Evolutionary conservation across 768 basidiomycete genomes (phyloP).

Genomic region (Rhizopogon vesiculosus): DNA sequence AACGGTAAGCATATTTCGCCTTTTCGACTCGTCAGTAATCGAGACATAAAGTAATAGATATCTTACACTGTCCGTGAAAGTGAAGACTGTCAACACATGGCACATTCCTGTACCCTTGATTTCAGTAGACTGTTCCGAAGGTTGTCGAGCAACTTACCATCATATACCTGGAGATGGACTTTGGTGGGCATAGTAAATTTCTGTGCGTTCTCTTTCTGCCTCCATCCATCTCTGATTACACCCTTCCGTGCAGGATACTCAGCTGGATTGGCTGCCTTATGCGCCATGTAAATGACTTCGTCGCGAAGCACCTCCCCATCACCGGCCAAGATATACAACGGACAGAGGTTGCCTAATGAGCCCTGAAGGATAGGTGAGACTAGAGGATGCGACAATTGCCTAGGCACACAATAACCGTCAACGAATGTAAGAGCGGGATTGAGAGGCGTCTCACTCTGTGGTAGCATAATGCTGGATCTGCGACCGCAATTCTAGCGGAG

Average conservation of each 20-base stretch:
- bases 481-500: constrained; percentile 45
- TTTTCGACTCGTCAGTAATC: constrained; percentile 14
- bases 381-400: constrained; percentile 61
- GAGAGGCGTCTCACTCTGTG: constrained; percentile 47
- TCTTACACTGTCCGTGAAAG: constrained; percentile 54
- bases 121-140: background rate
- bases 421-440: background rate
- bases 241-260: constrained; percentile 57
- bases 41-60: background rate
- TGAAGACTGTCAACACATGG: constrained; percentile 72
- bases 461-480: constrained; percentile 80
- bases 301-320: constrained; percentile 74
- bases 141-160: constrained; percentile 40
- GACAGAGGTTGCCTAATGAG: constrained; percentile 72
- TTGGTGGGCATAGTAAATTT: constrained; percentile 51
- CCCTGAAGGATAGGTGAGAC: constrained; percentile 71
- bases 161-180: constrained; percentile 74
- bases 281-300: constrained; percentile 74
- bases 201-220: constrained; percentile 49
- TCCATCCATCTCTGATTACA: constrained; percentile 36
- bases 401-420: constrained; percentile 11
- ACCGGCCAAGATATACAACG: constrained; percentile 68
- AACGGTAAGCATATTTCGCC: constrained; percentile 58
- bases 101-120: constrained; percentile 48
- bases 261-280: constrained; percentile 72